Base-by-base conservation (phyloP, 1,139 yeast genomes). In the Schizosaccharomyces versatilis region DNA sequence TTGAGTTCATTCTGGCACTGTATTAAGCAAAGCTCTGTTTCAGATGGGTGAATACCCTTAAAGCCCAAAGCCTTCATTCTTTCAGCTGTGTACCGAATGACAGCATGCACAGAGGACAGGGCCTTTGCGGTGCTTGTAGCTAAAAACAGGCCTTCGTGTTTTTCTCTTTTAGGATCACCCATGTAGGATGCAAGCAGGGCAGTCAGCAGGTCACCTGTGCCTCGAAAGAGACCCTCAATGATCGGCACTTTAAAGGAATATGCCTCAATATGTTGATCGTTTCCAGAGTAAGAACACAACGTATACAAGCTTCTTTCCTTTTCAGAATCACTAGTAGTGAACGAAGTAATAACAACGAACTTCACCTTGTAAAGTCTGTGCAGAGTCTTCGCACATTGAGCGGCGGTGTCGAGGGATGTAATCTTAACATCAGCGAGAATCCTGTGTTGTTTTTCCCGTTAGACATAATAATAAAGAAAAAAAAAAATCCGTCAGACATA, bases 181-280 rank as follows among this genome's bases (percentile, higher is more conserved):
- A 44, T 44, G n/a, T 44, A 36, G n/a, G 49, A 32, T 44, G 49
- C 49, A 5, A 57, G 49, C 14, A 57, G 56, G 7, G 95, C 94
- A 0, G 94, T 77, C 65, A 90, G 85, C 49, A 90, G 69, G 63
- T 90, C 98, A 1, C 98, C 98, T 5, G 90, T 86, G 0, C 98
- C 97, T 1, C 93, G 82, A 66, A 88, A 88, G 60, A 81, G 80
- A 1, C 88, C 80, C 52, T 80, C 73, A 55, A 84, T 75, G 47
- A 56, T 58, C n/a, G 80, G 78, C 15, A 79, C 71, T 61, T 71
- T 66, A 14, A 49, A 19, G 36, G 15, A 38, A 14, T 32, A 49
- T 2, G 66, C 75, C 74, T 65, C 68, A 69, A 57, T 69, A 69
- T 52, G 51, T 9, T 61, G 54, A 52, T 55, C 60, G 53, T 36